These are phyloP conservation scores for Kodamaea sp. DNA, from an alignment of 1,139 yeast species.

Conservation along the genomic window DNA sequence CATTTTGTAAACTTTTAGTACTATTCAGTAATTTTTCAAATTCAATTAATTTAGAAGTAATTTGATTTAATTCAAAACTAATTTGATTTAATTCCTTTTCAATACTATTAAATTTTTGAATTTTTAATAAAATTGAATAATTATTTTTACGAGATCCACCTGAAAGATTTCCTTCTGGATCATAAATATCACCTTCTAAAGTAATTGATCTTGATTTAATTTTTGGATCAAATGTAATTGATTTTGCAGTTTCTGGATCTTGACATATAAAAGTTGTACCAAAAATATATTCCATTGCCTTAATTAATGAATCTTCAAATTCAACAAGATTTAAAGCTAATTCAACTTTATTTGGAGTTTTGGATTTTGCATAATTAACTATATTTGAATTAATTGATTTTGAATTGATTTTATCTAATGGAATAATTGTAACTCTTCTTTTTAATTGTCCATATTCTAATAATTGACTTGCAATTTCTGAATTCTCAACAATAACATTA, in stretches of 20 bases:
- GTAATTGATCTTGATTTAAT: conserved; percentile 87
- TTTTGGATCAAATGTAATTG: conserved; percentile 79
- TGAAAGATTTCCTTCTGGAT: conserved; percentile 92
- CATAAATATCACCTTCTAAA: conserved; percentile 88
- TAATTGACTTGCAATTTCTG: conserved; percentile 76
- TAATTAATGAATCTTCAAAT: conserved; percentile 63
- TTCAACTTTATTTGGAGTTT: conserved; percentile 83
- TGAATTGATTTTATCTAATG: conserved; percentile 79
- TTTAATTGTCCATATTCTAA: conserved; percentile 74
- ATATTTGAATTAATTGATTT: conserved; percentile 42
- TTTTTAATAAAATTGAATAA: conserved; percentile 56
- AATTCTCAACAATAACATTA: conserved; percentile 88
- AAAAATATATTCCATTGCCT: conserved; percentile 90
- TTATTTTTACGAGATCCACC: conserved; percentile 83
- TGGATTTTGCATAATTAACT: conserved; percentile 56
- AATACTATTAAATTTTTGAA: conserved; percentile 65
- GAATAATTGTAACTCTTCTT: conserved; percentile 87
- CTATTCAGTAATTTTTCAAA: conserved; percentile 47
- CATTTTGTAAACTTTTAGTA: conserved; percentile 61
- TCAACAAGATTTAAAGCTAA: conserved; percentile 78
- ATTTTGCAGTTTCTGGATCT: conserved; percentile 84
- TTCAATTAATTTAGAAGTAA: conserved; percentile 41
- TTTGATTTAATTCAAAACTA: conserved; percentile 35
- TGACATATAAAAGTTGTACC: conserved; percentile 83
- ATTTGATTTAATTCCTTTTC: conserved; percentile 37